phyloP scores from a whole-genome alignment of 1,284 basidiomycete genomes.

The Exobasidium rhododendri region DNA sequence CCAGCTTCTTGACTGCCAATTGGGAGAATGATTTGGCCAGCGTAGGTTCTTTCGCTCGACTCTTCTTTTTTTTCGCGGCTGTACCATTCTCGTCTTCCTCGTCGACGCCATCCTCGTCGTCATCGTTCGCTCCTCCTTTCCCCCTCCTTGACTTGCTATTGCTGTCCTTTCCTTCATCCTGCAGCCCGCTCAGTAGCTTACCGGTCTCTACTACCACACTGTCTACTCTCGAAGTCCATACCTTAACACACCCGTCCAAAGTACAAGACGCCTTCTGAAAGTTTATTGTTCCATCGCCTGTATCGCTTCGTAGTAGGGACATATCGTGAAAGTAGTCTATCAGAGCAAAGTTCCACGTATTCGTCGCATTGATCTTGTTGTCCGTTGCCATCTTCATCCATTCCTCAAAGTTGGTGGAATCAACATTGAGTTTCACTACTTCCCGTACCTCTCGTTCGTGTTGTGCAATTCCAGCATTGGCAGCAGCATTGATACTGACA shows the following conservation, averaged over 20 bases:
- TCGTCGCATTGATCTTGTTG: conserved; percentile 98
- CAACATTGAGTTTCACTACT: conserved; percentile 32
- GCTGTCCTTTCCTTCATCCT: conserved; percentile 58
- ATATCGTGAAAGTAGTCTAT: conserved; percentile 99
- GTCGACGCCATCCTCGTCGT: conserved; percentile 56
- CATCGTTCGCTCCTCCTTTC: conserved; percentile 44
- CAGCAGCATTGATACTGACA: conserved; percentile 2
- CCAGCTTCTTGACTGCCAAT: conserved; percentile 73
- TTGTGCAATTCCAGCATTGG: not conserved
- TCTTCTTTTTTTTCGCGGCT: conserved; percentile 62
- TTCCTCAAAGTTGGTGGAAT: conserved; percentile 65
- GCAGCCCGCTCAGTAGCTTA: conserved; percentile 87
- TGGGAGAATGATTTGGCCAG: conserved; percentile 60
- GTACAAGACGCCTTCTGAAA: conserved; percentile 98
- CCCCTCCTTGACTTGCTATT: conserved; percentile 55
- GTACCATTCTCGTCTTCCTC: conserved; percentile 57
- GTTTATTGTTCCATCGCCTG: conserved; percentile 67
- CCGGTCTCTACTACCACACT: conserved; percentile 95
- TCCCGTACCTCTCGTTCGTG: conserved; percentile 11
- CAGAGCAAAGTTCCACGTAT: conserved; percentile 96
- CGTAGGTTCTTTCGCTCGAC: conserved; percentile 45
- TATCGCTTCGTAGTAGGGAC: conserved; percentile 70
- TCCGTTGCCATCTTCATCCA: conserved; percentile 99
- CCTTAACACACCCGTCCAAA: conserved; percentile 97
- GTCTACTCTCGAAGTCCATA: conserved; percentile 97